Evolutionary conservation across 2,329 filamentous ascomycete genomes (phyloP).

Genomic region (Fusarium siculi): DNA sequence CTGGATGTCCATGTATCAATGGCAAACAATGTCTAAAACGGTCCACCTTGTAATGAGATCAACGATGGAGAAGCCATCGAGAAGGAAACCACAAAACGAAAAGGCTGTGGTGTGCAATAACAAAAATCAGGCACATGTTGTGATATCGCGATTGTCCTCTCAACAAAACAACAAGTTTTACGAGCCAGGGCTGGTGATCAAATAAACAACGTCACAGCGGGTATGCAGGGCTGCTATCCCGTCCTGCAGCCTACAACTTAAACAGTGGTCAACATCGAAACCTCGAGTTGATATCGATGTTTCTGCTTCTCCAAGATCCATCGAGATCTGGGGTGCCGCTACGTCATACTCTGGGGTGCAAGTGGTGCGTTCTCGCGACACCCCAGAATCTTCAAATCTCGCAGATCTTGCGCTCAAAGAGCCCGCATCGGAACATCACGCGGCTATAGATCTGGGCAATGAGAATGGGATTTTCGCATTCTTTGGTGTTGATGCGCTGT

Average conservation of each 20-base stretch:
- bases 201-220: slow-evolving; percentile 28
- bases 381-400: slow-evolving; percentile 28
- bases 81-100: neutral
- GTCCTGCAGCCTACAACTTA: neutral
- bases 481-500: slow-evolving; percentile 5
- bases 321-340: slow-evolving; percentile 38
- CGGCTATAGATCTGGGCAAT: slow-evolving; percentile 6
- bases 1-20: slow-evolving; percentile 1
- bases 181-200: slow-evolving; percentile 21
- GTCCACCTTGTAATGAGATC: slow-evolving; percentile 3
- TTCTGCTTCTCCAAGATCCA: slow-evolving; percentile 14
- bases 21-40: neutral
- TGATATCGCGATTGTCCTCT: slow-evolving; percentile 7
- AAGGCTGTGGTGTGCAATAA: slow-evolving; percentile 18
- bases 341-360: slow-evolving; percentile 41
- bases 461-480: neutral
- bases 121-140: slow-evolving; percentile 21
- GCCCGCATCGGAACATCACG: slow-evolving; percentile 17
- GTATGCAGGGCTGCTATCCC: slow-evolving; percentile 23
- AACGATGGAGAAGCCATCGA: slow-evolving; percentile 1
- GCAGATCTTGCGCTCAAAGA: slow-evolving; percentile 7
- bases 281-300: slow-evolving; percentile 22
- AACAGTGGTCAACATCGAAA: slow-evolving; percentile 9
- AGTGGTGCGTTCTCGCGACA: slow-evolving; percentile 11
- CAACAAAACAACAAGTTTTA: neutral